Base-by-base conservation (phyloP, 2,329 filamentous ascomycete genomes). In the Colletotrichum kahawae region DNA sequence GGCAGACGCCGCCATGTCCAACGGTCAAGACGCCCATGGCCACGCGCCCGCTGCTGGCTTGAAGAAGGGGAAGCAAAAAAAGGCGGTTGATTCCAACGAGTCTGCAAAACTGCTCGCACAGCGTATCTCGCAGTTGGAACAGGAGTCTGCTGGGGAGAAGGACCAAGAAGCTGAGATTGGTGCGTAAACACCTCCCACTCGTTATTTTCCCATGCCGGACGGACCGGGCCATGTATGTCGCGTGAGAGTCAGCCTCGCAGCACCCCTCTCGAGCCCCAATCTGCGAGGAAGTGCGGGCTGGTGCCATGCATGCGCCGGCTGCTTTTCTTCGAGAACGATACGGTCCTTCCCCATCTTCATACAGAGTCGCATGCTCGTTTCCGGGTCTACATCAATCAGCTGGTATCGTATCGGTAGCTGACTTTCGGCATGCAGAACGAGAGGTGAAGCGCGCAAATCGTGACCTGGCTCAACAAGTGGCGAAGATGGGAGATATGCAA, bases 101-200 rank as follows among this genome's bases (percentile, higher is more conserved):
- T 95, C 96, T 62, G 95, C 95, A 76, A 97, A 98, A 85, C 90
- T 98, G 78, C 91, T 99, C 67, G 94, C 96, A 77, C 95, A 96
- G 77, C 95, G 97, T 82, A 98, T 99, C 82, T 96, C 95, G 27
- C 97, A 98, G 86, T 88, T 99, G 74, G 97, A 99, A 84, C 94
- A 95, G 77, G 96, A 98, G 88, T 95, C 94, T 65, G 95, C 95
- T 13, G 95, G 95, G 75, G 96, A 98, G 83, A 98, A 97, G 85
- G 96, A 98, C 79, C 95, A 98, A 85, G 96, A 98, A 86, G 92
- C 94, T 76, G 97, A 98, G 88, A 98, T 99, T 83, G 95, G 95
- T 98, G 88, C 82, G 74, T 75, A 64, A 64, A 38, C 57, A 71
- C 64, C 69, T 68, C 70, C 70, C 73, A 68, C 71, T 59, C 63